phyloP scores from a whole-genome alignment of 2,329 filamentous ascomycete genomes.

The Juglanconis juglandina region DNA sequence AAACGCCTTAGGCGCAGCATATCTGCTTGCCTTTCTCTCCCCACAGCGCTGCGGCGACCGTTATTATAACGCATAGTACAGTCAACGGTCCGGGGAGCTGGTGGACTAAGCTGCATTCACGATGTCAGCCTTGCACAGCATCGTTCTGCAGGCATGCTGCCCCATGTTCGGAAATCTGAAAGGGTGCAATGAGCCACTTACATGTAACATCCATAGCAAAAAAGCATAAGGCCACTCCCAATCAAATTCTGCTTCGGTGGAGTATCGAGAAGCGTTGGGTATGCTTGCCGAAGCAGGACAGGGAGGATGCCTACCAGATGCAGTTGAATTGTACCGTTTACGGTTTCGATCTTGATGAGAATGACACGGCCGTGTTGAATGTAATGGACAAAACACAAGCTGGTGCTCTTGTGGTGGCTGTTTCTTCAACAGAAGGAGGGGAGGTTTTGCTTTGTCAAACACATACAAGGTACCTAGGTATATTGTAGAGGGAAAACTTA shows the following conservation, averaged over 20 bases:
- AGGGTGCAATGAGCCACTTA: constrained; percentile 51
- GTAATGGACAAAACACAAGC: constrained; percentile 5
- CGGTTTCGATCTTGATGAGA: constrained; percentile 56
- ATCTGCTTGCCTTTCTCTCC: not conserved
- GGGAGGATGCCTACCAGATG: constrained; percentile 56
- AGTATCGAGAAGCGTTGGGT: constrained; percentile 55
- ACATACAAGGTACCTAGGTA: too few relatives aligned
- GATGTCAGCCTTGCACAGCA: constrained; percentile 66
- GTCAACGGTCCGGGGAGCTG: too few relatives aligned
- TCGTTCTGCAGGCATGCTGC: constrained; percentile 45
- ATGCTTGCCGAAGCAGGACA: constrained; percentile 56
- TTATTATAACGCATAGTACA: too few relatives aligned
- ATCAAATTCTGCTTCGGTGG: constrained; percentile 59
- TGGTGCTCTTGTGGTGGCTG: constrained; percentile 17
- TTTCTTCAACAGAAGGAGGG: not conserved
- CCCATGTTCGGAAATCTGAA: constrained; percentile 33
- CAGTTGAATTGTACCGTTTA: constrained; percentile 60
- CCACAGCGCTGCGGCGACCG: too few relatives aligned
- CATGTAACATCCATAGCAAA: constrained; percentile 43
- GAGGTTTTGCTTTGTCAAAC: too few relatives aligned
- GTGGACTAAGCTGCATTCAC: constrained; percentile 60
- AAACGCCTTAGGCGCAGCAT: too few relatives aligned
- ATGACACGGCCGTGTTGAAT: constrained; percentile 43
- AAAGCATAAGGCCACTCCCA: constrained; percentile 52
- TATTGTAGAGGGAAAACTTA: too few relatives aligned